Percentiles rank a stretch among this genome's conserved stretches.
These are phyloP conservation scores for Yarrowia bubula DNA, from an alignment of 805 yeast genomes.

Conservation along the genomic window DNA sequence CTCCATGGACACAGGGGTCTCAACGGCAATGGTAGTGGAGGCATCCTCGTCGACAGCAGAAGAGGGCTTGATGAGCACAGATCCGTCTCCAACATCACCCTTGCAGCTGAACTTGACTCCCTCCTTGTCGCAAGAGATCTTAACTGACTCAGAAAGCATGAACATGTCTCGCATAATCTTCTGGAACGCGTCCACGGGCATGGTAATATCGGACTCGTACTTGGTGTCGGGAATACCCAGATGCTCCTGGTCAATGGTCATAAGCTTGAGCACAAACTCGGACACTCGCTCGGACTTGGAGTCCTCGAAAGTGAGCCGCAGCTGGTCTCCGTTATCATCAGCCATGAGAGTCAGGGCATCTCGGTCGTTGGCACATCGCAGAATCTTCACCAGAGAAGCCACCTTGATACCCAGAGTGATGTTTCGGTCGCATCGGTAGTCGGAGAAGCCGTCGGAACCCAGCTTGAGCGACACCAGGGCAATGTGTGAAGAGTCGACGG, in stretches of 20 bases:
- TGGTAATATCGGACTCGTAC: conserved; percentile 76
- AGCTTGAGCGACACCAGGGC: conserved; percentile 82
- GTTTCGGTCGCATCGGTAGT: conserved; percentile 93
- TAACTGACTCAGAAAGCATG: conserved; percentile 82
- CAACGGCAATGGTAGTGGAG: conserved; percentile 70
- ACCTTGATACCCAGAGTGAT: conserved; percentile 89
- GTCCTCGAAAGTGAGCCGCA: conserved; percentile 85
- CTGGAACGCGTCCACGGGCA: conserved; percentile 87
- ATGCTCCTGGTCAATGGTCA: conserved; percentile 96
- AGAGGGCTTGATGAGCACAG: conserved; percentile 79
- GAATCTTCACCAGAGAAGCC: conserved; percentile 79
- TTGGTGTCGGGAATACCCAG: conserved; percentile 92
- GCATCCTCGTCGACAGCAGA: conserved; percentile 69
- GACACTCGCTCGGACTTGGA: conserved; percentile 85
- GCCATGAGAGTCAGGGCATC: conserved; percentile 87
- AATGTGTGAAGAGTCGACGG: conserved; percentile 96
- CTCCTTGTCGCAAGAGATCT: conserved; percentile 84
- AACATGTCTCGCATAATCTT: conserved; percentile 85
- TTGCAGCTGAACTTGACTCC: conserved; percentile 85
- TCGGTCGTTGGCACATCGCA: conserved; percentile 86
- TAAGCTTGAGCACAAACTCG: conserved; percentile 84
- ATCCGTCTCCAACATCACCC: conserved; percentile 90
- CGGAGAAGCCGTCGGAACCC: conserved; percentile 83
- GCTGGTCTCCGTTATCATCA: conserved; percentile 79
- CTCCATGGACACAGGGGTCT: conserved; percentile 81